Percentiles rank a stretch among this genome's conserved stretches.
phyloP scores from a whole-genome alignment of 768 basidiomycete genomes.

The Pisolithus marmoratus region DNA sequence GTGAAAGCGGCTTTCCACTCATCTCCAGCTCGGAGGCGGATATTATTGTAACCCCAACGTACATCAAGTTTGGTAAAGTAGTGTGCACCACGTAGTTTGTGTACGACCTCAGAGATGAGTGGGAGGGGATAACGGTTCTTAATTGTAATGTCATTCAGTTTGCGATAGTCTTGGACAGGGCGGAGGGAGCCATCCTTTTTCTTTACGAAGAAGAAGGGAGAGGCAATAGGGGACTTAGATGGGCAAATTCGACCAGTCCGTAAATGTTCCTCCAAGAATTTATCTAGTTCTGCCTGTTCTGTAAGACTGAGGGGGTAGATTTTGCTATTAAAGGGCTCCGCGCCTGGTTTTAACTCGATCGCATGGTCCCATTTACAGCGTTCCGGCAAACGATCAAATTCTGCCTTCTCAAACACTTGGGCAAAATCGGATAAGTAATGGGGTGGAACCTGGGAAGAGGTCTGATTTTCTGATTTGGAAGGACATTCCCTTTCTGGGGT shows the following conservation, averaged over 20 bases:
- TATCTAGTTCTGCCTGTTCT: too few relatives aligned
- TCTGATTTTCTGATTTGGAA: too few relatives aligned
- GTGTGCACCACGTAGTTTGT: slow-evolving; percentile 13
- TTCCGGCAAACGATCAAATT: slow-evolving; percentile 17
- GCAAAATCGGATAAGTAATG: slow-evolving; percentile 10
- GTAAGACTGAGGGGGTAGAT: too few relatives aligned
- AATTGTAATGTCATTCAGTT: too few relatives aligned
- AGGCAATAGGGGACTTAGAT: slow-evolving; percentile 15
- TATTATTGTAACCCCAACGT: slow-evolving; percentile 28
- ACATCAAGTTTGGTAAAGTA: slow-evolving; percentile 29
- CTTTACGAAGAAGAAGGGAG: slow-evolving; percentile 25
- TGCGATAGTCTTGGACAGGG: too few relatives aligned
- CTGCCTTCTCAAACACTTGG: slow-evolving; percentile 11
- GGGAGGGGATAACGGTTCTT: too few relatives aligned
- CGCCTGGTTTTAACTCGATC: too few relatives aligned
- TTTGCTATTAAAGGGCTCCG: too few relatives aligned
- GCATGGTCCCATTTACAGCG: too few relatives aligned
- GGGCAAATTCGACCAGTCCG: slow-evolving; percentile 14
- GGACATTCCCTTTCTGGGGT: too few relatives aligned
- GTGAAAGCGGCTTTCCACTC: slow-evolving; percentile 31
- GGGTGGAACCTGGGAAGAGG: too few relatives aligned
- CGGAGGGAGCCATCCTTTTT: slow-evolving; percentile 30
- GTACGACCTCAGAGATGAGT: slow-evolving; percentile 18
- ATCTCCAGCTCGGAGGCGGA: slow-evolving; percentile 21
- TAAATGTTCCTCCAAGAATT: too few relatives aligned